phyloP scores from a whole-genome alignment of 108 stramenopile species.

The Craspedostauros australis region DNA sequence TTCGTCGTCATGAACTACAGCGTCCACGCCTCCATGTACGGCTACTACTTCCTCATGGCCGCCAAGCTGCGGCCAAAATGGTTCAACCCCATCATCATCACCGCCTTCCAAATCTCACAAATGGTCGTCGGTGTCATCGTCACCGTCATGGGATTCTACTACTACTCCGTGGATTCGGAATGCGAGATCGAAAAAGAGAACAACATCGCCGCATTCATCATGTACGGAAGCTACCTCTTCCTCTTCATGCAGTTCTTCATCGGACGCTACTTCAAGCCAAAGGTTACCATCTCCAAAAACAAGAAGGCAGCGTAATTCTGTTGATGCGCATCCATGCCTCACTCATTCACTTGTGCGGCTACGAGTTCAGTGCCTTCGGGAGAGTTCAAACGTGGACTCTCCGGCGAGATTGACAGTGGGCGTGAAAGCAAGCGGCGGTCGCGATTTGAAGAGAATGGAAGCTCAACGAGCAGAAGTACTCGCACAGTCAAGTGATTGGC shows the following conservation, averaged over 20 bases:
- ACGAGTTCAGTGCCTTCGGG: no score
- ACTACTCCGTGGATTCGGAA: conserved; percentile 16
- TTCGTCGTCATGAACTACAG: conserved; percentile 97
- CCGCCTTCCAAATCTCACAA: conserved; percentile 84
- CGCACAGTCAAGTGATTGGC: no score
- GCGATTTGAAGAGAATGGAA: no score
- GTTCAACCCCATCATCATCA: conserved; percentile 81
- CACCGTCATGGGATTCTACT: conserved; percentile 20
- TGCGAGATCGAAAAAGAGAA: conserved; percentile 68
- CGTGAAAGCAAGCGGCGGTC: no score
- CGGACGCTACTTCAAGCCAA: conserved; percentile 45
- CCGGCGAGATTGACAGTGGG: no score
- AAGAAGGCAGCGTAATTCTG: background rate
- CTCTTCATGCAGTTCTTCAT: conserved; percentile 86
- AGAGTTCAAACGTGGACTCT: no score
- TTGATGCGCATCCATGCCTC: background rate
- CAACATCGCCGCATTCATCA: conserved; percentile 72
- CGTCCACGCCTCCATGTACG: conserved; percentile 99
- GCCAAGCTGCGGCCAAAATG: conserved; percentile 65
- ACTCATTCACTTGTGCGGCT: no score
- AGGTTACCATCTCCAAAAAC: background rate
- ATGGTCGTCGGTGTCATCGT: conserved; percentile 88
- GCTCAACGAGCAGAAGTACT: no score
- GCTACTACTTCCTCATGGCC: conserved; percentile 95
- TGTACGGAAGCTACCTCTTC: conserved; percentile 84